Evolutionary conservation across 192 early-diverging fungal species (phyloP).

Genomic region (Dissophora ornata): DNA sequence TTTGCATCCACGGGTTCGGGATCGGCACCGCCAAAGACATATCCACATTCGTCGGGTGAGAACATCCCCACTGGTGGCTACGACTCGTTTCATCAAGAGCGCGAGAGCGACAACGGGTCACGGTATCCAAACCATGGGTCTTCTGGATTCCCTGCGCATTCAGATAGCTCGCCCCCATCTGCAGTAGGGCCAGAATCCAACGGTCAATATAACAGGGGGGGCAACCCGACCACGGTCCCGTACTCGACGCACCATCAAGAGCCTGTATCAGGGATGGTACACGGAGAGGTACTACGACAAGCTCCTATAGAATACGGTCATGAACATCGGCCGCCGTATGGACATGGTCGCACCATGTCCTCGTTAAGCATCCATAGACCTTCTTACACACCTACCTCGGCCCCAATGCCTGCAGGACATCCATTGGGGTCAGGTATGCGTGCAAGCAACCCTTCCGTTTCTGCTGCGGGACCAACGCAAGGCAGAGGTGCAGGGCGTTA

Average conservation of each 20-base stretch:
- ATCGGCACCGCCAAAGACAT: neutral
- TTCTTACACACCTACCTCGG: neutral
- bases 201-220: conserved; percentile 1
- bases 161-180: neutral
- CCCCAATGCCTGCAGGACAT: neutral
- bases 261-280: neutral
- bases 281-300: neutral
- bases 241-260: neutral
- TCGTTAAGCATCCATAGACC: conserved; percentile 2
- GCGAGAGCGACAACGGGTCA: neutral
- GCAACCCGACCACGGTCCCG: neutral
- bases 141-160: neutral
- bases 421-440: neutral
- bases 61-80: neutral
- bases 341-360: conserved; percentile 9
- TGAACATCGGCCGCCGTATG: conserved; percentile 6
- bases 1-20: neutral
- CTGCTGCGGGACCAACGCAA: neutral
- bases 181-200: neutral
- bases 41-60: neutral
- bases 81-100: conserved; percentile 5
- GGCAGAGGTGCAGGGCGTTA: neutral
- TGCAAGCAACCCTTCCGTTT: neutral
- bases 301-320: neutral
- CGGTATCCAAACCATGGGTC: neutral